Evolutionary conservation across 2,329 filamentous ascomycete species (phyloP), one percentile per base, ranked within the genome.

Genomic region (Clonostachys rhizophaga): DNA sequence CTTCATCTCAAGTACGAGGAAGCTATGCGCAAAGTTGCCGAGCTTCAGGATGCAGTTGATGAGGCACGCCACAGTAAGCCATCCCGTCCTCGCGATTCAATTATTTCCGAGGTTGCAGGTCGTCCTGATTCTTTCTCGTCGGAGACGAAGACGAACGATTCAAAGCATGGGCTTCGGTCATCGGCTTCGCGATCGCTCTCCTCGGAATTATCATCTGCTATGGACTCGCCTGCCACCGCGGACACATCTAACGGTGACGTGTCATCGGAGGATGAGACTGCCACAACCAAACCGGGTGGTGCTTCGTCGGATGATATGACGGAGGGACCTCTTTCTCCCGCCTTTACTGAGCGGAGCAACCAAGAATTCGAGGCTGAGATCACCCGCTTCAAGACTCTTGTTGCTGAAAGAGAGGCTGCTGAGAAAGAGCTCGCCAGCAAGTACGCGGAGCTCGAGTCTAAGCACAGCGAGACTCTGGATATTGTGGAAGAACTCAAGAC

Each of bases 1-100:
- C 83, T 99, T 24, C 84, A 91, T 48, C 77, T 83, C 55, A 97
- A 96, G 66, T 99, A 99, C 57, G 89, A 96, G 59, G 86, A 95
- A 58, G 88, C 91, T 6, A 72, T 99, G 51, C 86, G 86, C 43
- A 84, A 87, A 10, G 67, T 99, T 40, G 85, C 89, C 6, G 87
- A 94, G 62, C 76, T 97, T 43, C 91, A 96, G 63, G 92, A 96
- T 60, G 79, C 81, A 30, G 76, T 91, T 35, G 89, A 96, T 56
- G 90, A 95, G 69, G 78, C 84, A 33, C 82, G 84, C 34, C 87
- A 90, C 59, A 40, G 35, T 30, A 49, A 49, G 44, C 74, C 79
- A 46, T 65, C 63, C 54, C 71, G 66, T 51, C 65, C 71, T 53
- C 72, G 81, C 48, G 74, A 83, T 61, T 80, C 82, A 2, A 63